Conservation (phyloP, 371 early-diverging fungal species). For the Mortierella sp. region DNA sequence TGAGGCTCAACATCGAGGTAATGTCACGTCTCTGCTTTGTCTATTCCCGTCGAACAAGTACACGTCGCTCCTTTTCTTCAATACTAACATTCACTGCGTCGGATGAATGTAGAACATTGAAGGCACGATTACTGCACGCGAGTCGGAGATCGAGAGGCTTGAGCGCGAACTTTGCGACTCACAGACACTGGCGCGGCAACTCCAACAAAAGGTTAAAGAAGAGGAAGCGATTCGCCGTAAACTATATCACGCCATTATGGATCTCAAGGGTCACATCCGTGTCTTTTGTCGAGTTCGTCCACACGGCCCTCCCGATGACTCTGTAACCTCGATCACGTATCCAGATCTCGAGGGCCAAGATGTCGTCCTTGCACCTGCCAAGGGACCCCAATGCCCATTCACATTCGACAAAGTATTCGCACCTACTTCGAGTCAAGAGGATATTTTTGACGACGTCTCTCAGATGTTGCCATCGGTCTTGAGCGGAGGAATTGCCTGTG, state of each 20-base stretch:
- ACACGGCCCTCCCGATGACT: conserved; percentile 30
- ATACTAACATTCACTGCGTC: not conserved
- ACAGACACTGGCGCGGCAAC: conserved; percentile 47
- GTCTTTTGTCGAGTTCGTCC: conserved; percentile 98
- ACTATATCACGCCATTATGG: conserved; percentile 91
- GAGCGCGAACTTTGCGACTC: conserved; percentile 54
- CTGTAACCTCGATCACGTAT: conserved; percentile 39
- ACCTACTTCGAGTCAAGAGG: conserved; percentile 75
- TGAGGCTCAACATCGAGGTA: conserved; percentile 63
- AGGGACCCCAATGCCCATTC: conserved; percentile 73
- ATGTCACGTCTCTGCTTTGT: not conserved
- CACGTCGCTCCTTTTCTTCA: too few species aligned
- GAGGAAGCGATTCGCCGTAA: conserved; percentile 82
- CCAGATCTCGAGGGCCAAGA: conserved; percentile 63
- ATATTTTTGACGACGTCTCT: conserved; percentile 93
- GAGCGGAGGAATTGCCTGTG: conserved; percentile 97
- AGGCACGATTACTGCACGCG: conserved; percentile 56
- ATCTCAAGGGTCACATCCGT: conserved; percentile 97
- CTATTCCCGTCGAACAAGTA: too few species aligned
- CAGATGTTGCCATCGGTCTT: conserved; percentile 94
- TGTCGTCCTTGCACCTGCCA: conserved; percentile 58
- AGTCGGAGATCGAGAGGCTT: conserved; percentile 61
- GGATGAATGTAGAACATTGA: conserved; percentile 55
- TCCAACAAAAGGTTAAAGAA: conserved; percentile 75
- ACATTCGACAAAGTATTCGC: conserved; percentile 84